Evolutionary conservation across 1,284 basidiomycete species (phyloP).

Genomic region (Anthracocystis walkeri): DNA sequence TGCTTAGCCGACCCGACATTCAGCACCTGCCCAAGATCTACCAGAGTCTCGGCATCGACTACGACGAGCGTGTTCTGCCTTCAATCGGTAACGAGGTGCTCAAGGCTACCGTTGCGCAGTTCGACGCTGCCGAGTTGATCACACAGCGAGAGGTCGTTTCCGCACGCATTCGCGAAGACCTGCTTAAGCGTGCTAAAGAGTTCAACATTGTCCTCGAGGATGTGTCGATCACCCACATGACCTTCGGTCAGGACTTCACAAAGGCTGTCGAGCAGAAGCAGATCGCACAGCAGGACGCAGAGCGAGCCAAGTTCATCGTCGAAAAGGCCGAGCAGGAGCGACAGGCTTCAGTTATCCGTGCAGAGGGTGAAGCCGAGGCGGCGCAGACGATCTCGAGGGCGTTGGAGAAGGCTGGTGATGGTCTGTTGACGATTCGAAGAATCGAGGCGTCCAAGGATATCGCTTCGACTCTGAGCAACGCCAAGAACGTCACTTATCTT

Average conservation of each 20-base stretch:
- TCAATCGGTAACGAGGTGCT: constrained; percentile 90
- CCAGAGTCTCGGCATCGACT: constrained; percentile 92
- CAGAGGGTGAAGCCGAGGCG: constrained; percentile 98
- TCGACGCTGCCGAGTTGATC: constrained; percentile 96
- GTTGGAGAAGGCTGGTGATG: constrained; percentile 93
- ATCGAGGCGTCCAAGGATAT: constrained; percentile 99
- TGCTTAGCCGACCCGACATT: constrained; percentile 92
- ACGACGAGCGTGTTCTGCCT: constrained; percentile 88
- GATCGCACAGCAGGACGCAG: constrained; percentile 91
- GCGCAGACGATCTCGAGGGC: constrained; percentile 84
- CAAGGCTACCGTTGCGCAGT: constrained; percentile 97
- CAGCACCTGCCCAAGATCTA: constrained; percentile 92
- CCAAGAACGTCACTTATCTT: constrained; percentile 71
- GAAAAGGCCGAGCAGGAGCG: constrained; percentile 97
- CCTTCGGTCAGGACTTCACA: constrained; percentile 75
- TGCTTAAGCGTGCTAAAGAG: constrained; percentile 91
- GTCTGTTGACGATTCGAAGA: constrained; percentile 92
- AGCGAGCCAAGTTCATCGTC: constrained; percentile 98
- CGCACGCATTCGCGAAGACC: constrained; percentile 90
- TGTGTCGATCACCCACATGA: constrained; percentile 85
- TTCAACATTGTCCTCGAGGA: constrained; percentile 97
- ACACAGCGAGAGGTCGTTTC: constrained; percentile 79
- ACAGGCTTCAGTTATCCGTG: constrained; percentile 95
- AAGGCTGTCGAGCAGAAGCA: constrained; percentile 97
- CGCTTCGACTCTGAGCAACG: constrained; percentile 72